phyloP scores from a whole-genome alignment of 2,329 filamentous ascomycete species.

The Xylaria sp. region DNA sequence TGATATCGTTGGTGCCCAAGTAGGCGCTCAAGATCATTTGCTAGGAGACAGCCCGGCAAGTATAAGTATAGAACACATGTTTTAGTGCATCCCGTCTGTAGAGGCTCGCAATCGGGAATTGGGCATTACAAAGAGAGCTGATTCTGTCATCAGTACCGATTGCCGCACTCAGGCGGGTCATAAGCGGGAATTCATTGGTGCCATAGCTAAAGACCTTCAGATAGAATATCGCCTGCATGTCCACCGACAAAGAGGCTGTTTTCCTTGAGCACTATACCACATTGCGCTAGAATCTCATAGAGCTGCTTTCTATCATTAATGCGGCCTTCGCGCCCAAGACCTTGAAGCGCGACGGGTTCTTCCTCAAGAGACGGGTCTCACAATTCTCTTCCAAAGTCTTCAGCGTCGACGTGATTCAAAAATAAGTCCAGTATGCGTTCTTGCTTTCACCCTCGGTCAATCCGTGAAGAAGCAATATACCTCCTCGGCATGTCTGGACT shows the following conservation, averaged over 20 bases:
- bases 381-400: too few relatives aligned
- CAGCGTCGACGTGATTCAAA: too few relatives aligned
- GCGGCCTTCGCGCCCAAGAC: too few relatives aligned
- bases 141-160: background rate
- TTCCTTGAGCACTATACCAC: too few relatives aligned
- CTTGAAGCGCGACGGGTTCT: too few relatives aligned
- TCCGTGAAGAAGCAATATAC: background rate
- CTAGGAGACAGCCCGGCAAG: background rate
- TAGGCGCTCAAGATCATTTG: conserved; percentile 14
- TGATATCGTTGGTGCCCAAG: conserved; percentile 32
- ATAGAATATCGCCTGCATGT: background rate
- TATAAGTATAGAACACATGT: background rate
- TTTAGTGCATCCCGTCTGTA: background rate
- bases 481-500: background rate
- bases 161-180: background rate
- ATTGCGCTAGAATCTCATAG: too few relatives aligned
- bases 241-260: too few relatives aligned
- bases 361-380: too few relatives aligned
- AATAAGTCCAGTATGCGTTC: background rate
- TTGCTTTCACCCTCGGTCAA: background rate
- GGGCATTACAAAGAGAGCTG: background rate
- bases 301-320: too few relatives aligned
- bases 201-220: background rate
- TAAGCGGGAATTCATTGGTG: background rate
- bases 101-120: background rate